phyloP scores from a whole-genome alignment of 2,329 filamentous ascomycete species.

The Dothideomycetes sp. region DNA sequence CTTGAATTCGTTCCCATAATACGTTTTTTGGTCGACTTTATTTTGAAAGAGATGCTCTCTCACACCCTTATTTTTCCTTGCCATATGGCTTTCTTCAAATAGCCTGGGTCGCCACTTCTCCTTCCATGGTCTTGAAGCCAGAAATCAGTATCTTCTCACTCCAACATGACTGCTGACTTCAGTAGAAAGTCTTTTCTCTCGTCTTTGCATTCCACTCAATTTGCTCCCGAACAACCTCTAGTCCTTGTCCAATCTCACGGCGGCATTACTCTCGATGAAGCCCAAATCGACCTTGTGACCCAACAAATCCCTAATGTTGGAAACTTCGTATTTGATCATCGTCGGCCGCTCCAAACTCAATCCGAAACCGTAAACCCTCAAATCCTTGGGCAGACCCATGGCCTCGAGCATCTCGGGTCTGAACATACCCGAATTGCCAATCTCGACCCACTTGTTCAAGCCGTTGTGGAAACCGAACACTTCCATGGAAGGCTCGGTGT shows the following conservation, averaged over 20 bases:
- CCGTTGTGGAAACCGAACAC: slow-evolving; percentile 94
- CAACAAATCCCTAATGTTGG: slow-evolving; percentile 83
- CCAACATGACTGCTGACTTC: no score
- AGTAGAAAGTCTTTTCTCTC: no score
- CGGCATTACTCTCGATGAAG: slow-evolving; percentile 86
- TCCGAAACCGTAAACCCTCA: slow-evolving; percentile 92
- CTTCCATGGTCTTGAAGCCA: no score
- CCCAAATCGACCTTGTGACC: slow-evolving; percentile 92
- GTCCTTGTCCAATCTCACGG: slow-evolving; percentile 80
- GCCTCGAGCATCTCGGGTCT: slow-evolving; percentile 92
- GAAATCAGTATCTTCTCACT: no score
- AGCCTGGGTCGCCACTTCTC: no score
- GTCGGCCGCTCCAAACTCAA: slow-evolving; percentile 86
- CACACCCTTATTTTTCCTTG: no score
- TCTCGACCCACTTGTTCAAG: slow-evolving; percentile 85
- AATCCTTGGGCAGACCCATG: slow-evolving; percentile 85
- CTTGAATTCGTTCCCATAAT: no score
- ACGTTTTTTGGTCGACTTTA: no score
- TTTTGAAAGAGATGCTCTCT: no score
- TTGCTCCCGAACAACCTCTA: no score
- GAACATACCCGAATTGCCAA: slow-evolving; percentile 98
- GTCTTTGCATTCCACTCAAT: no score
- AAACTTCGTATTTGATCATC: slow-evolving; percentile 80
- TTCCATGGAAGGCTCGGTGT: slow-evolving; percentile 95
- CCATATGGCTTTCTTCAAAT: no score